These are phyloP conservation scores for Cubamyces lactineus DNA, from an alignment of 768 basidiomycete genomes.

Conservation along the genomic window DNA sequence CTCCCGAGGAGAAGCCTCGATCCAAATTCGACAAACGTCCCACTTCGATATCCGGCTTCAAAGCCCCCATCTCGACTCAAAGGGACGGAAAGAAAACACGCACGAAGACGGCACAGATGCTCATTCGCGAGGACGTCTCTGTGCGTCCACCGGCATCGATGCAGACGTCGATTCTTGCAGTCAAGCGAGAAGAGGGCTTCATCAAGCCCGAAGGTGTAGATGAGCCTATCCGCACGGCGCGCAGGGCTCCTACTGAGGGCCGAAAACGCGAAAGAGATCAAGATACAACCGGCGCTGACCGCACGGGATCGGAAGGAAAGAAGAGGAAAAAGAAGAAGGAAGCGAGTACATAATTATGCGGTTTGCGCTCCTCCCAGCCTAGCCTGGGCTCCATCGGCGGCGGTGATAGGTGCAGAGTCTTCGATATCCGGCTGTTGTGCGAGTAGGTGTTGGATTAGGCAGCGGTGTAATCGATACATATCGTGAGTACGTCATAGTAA, in stretches of 20 bases:
- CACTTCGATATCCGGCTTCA: constrained; percentile 34
- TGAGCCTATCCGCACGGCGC: constrained; percentile 36
- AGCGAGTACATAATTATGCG: background rate
- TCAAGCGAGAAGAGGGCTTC: constrained; percentile 36
- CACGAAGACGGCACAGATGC: constrained; percentile 29
- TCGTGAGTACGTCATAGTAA: constrained; percentile 4
- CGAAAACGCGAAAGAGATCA: constrained; percentile 23
- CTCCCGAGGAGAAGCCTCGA: constrained; percentile 7
- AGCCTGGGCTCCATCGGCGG: no score
- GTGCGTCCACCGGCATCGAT: constrained; percentile 16
- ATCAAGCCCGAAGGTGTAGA: constrained; percentile 63
- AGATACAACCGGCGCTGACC: constrained; percentile 3
- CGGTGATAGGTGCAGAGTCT: background rate
- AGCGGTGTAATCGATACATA: background rate
- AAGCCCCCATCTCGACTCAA: constrained; percentile 20
- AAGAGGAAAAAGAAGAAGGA: constrained; percentile 29
- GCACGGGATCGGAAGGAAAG: constrained; percentile 15
- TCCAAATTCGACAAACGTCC: constrained; percentile 18
- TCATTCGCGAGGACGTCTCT: constrained; percentile 30
- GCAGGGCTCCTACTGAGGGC: background rate
- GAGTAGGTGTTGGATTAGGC: background rate
- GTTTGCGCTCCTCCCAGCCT: no score
- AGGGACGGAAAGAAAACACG: constrained; percentile 24
- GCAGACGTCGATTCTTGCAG: background rate
- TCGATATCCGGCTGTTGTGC: no score